Conservation (phyloP, 176 grass and related monocot genomes). For the Pontederia crassipes region DNA sequence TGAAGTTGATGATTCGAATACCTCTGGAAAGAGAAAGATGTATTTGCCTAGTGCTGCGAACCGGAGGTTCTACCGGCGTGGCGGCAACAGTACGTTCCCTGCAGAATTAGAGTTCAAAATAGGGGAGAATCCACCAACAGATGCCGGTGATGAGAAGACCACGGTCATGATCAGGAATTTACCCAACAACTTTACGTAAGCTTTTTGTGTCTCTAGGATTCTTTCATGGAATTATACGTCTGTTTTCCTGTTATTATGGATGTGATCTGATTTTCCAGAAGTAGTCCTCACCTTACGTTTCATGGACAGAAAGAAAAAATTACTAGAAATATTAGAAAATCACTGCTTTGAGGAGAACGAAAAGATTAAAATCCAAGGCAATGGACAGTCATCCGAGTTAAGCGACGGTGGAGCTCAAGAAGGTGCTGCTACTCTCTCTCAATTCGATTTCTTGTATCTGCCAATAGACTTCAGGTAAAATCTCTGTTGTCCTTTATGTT, state of each 20-base stretch:
- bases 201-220: neutral
- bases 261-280: too few relatives aligned
- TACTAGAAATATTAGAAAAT: neutral
- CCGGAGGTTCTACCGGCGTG: too few relatives aligned
- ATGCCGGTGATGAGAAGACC: neutral
- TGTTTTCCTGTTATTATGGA: neutral
- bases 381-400: neutral
- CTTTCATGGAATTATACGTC: neutral
- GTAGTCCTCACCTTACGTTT: neutral
- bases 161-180: neutral
- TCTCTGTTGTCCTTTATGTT: neutral
- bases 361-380: neutral
- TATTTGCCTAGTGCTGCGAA: too few relatives aligned
- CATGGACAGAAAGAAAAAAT: neutral
- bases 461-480: slow-evolving; percentile 10
- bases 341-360: neutral
- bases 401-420: slow-evolving; percentile 23
- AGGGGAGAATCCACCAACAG: neutral
- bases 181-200: neutral
- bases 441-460: slow-evolving; percentile 11
- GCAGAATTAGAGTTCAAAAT: neutral
- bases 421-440: slow-evolving; percentile 30
- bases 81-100: too few relatives aligned
- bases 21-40: too few relatives aligned
- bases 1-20: too few relatives aligned